Base-by-base conservation (phyloP, 2,329 filamentous ascomycete species). In the Arthroderma sp. region DNA sequence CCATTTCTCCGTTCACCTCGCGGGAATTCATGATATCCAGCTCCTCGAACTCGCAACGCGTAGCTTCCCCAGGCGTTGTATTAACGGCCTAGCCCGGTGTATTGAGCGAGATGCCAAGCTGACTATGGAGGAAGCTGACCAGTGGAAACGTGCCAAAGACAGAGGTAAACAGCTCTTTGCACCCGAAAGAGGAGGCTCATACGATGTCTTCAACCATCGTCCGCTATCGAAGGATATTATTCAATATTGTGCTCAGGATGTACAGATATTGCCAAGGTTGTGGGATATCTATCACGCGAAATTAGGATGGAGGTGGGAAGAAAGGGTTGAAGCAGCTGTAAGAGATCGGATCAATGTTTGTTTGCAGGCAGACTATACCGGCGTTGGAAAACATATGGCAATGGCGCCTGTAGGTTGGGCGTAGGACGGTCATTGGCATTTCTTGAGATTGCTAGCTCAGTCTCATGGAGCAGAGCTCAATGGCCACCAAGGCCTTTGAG, bases 21-120 rank as follows among this genome's bases (percentile, higher is more conserved):
- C 50, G 0, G 68, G 71, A 0, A 54, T 78, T 7, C 49, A 68
- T 2, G 74, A 80, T 50, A 43, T 80, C 0, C 74, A 80, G 53
- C 61, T 80, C 0, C 71, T 79, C 66, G 73, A 79, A 53, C 52
- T 70, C 3, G 72, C 66, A 1, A 54, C 54, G 0, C 55, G 67
- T 5, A 36, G 9, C 1, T 31, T 9, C 9, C n/a, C 33, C 0
- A 59, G 50, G 32, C 45, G 43, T 10, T 56, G 44, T 36, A 40
- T 70, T 1, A 51, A 45, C 8, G 64, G 67, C 0, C 56, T 73
- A 1, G 54, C 51, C 1, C 64, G 57, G 41, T 72, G 68, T 50
- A 60, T 70, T 29, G 54, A 62, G 29, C 29, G 45, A 1, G 56
- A 66, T 29, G 32, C 32, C n/a, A 10, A 29, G 0, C 37, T 60